These are phyloP conservation scores for Leishmania tropica DNA, from an alignment of 208 protist species.

Conservation along the genomic window DNA sequence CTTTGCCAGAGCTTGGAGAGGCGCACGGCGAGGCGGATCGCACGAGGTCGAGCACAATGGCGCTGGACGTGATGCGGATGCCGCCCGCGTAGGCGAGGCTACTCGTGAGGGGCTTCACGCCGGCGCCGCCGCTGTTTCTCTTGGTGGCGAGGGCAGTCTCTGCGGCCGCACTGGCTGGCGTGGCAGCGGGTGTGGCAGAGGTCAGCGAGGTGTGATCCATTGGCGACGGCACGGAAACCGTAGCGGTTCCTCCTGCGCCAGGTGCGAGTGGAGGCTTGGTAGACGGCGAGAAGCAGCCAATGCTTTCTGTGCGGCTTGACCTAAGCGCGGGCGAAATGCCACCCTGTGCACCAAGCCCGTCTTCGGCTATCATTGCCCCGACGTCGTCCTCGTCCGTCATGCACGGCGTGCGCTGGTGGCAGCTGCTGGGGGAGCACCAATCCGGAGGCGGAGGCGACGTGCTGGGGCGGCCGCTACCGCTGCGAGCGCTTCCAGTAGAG, in stretches of 20 bases:
- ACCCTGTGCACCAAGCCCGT: background rate
- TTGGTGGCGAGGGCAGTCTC: background rate
- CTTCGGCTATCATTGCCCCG: conserved; percentile 24
- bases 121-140: background rate
- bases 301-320: background rate
- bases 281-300: background rate
- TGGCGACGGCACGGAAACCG: background rate
- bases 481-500: background rate
- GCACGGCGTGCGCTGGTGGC: conserved; percentile 79
- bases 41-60: conserved; percentile 28
- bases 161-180: background rate
- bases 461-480: background rate
- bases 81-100: conserved; percentile 19
- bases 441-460: conserved; percentile 20
- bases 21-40: background rate
- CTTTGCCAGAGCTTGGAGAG: background rate
- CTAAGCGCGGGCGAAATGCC: background rate
- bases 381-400: conserved; percentile 76
- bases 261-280: background rate
- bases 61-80: conserved; percentile 29
- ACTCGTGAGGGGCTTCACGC: background rate
- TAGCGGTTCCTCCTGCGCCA: background rate
- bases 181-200: background rate
- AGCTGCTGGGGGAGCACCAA: conserved; percentile 54
- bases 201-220: background rate